phyloP scores from a whole-genome alignment of 768 basidiomycete genomes.

The Strobilomyces dryophilus region DNA sequence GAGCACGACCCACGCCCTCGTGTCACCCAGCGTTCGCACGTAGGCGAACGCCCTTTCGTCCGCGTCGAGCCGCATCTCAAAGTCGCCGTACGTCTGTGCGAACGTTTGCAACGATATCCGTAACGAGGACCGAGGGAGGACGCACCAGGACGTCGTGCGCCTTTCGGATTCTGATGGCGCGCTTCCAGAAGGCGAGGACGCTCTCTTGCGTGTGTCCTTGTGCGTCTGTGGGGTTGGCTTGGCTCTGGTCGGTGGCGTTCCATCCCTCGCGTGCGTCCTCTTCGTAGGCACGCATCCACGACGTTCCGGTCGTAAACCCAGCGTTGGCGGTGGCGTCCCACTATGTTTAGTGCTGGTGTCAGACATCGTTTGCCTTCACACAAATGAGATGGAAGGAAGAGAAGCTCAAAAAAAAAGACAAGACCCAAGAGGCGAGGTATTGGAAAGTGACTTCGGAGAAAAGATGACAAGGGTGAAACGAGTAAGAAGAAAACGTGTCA shows the following conservation, averaged over 20 bases:
- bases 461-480: not conserved
- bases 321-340: conserved; percentile 54
- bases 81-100: conserved; percentile 57
- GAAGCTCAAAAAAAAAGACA: not conserved
- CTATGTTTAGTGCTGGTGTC: conserved; percentile 36
- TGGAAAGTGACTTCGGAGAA: not conserved
- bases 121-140: too few species aligned
- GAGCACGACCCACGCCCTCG: conserved; percentile 39
- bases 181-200: conserved; percentile 59
- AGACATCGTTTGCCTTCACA: not conserved
- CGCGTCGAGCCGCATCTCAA: conserved; percentile 41
- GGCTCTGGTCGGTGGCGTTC: conserved; percentile 39
- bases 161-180: conserved; percentile 50
- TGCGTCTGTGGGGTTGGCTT: not conserved
- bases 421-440: not conserved
- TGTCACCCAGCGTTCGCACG: conserved; percentile 35
- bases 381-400: not conserved
- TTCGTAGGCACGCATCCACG: conserved; percentile 76
- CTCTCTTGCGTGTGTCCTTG: conserved; percentile 30
- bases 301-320: conserved; percentile 60
- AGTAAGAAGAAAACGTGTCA: not conserved
- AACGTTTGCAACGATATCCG: too few species aligned
- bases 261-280: conserved; percentile 48
- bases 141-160: conserved; percentile 50
- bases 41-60: conserved; percentile 56